Base-by-base conservation (phyloP, 2,329 filamentous ascomycete species). In the Cercospora janseana region DNA sequence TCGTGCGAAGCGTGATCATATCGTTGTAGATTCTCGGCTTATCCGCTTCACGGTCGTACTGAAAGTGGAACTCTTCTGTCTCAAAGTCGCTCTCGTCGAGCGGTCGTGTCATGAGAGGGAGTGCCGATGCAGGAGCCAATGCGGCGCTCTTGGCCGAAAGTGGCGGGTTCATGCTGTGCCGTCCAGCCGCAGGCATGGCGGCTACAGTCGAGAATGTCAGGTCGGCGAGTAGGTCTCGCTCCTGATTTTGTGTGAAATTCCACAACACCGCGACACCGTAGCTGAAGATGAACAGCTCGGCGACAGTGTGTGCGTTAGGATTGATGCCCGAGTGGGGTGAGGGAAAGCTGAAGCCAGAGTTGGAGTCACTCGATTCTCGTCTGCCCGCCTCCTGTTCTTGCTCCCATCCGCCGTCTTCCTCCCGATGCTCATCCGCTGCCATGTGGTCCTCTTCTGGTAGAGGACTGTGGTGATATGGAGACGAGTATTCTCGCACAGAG, bases 201-300 rank as follows among this genome's bases (percentile, higher is more conserved):
- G 55, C 55, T 9, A 59, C 54, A 8, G 63, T 61, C 8, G 88
- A 88, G 71, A 98, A 97, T 1, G 90, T 93, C 46, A 98, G 75
- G 69, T 98, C 93, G 29, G 93, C 93, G 16, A 98, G 79, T 38
- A 97, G 88, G 63, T 96, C 91, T 70, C 95, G 96, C 69, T 98
- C 93, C 68, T 98, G 93, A 58, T 86, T 81, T 69, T 95, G 91
- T 8, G 88, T 92, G 62, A 98, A 96, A 69, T 98, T 98, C 93
- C 93, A 98, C 68, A 98, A 95, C 4, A 98, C 93, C 0, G 93
- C 92, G 0, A 98, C 92, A 15, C 93, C 93, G 65, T 98, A 98
- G 12, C 88, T 92, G 69, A 94, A 97, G 61, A 98, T 86, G 66
- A 95, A 97, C 82, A 97, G 88, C 71, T 98, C 93, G 32, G 88